Evolutionary conservation across 495 filamentous ascomycete species (phyloP).

Genomic region (Diplogelasinospora grovesii): DNA sequence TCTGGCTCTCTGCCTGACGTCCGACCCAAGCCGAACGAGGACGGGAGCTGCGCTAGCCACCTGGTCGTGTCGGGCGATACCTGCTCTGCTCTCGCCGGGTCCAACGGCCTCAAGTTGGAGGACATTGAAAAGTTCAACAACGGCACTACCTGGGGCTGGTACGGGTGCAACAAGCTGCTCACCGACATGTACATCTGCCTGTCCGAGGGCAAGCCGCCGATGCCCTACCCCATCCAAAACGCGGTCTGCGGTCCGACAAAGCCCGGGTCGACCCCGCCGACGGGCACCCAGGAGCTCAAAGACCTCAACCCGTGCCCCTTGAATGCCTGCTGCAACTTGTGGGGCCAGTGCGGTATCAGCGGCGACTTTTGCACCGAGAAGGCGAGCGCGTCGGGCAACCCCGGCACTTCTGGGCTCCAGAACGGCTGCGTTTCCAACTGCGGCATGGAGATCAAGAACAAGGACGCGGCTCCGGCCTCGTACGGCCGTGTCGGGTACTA

Average conservation of each 20-base stretch:
- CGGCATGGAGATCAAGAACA: conserved; percentile 24
- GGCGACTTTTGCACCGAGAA: conserved; percentile 32
- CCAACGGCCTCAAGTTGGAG: conserved; percentile 9
- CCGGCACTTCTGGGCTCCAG: conserved; percentile 24
- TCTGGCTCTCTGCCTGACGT: conserved; percentile 27
- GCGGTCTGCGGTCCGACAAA: conserved; percentile 33
- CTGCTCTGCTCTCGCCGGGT: neutral
- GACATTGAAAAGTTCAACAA: conserved; percentile 29
- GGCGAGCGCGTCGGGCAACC: conserved; percentile 20
- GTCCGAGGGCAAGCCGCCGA: conserved; percentile 28
- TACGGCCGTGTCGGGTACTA: conserved; percentile 14
- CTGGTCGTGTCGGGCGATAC: conserved; percentile 15
- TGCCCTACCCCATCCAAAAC: conserved; percentile 26
- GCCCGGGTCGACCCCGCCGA: conserved; percentile 1
- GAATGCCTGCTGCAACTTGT: conserved; percentile 30
- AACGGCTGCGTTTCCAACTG: conserved; percentile 43
- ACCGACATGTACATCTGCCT: conserved; percentile 28
- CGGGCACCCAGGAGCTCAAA: conserved; percentile 1
- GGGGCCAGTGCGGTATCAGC: conserved; percentile 43
- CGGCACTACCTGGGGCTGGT: conserved; percentile 32
- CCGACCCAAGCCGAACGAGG: conserved; percentile 27
- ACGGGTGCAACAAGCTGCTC: conserved; percentile 27
- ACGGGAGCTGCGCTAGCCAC: conserved; percentile 30
- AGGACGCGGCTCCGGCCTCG: neutral
- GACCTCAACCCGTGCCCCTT: conserved; percentile 26